Base-by-base conservation (phyloP, 2,329 filamentous ascomycete species). In the Hymenoscyphus fructigenus region DNA sequence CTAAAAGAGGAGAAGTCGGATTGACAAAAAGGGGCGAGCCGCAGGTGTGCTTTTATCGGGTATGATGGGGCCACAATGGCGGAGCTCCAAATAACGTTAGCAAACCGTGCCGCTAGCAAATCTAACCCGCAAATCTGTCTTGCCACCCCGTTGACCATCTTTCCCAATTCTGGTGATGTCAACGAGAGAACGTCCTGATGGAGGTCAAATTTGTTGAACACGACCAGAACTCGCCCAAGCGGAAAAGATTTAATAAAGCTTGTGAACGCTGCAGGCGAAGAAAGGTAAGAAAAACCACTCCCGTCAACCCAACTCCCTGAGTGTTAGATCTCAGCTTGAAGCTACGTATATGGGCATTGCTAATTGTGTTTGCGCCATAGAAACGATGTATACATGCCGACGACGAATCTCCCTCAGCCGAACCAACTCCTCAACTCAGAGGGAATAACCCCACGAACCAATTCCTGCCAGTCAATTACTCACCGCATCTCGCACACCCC, bases 201-300 rank as follows among this genome's bases (percentile, higher is more conserved):
- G 47, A 53, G 12, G 47, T 53, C 47, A 53, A 23, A 23, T 53
- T 53, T 14, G 20, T 36, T 6, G 32, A 62, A 29, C 60, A 62
- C 12, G n/a, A 20, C 20, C 50, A 38, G n/a, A 34, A 44, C 10
- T 57, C 50, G 3, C 14, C 50, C 14, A 62, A 62, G 34, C 60
- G 60, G 6, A 62, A 57, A 47, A 29, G 53, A 20, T 62, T 41
- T 26, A 62, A 62, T 34, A 41, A 26, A 14, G 60, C 60, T 12
- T 62, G 60, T 29, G 60, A 41, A 17, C 55, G 12, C n/a, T 62
- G 60, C 32, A 62, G 50, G 50, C 55, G 32, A 57, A 62, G 60
- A 62, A 62, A 62, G 29, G 60, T 44, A 57, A 38, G 50, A 47
- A 5, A n/a, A n/a, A n/a, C n/a, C n/a, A n/a, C n/a, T n/a, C n/a